Evolutionary conservation across 306 rosid species (phyloP).

Genomic region (Mimosa pudica): DNA sequence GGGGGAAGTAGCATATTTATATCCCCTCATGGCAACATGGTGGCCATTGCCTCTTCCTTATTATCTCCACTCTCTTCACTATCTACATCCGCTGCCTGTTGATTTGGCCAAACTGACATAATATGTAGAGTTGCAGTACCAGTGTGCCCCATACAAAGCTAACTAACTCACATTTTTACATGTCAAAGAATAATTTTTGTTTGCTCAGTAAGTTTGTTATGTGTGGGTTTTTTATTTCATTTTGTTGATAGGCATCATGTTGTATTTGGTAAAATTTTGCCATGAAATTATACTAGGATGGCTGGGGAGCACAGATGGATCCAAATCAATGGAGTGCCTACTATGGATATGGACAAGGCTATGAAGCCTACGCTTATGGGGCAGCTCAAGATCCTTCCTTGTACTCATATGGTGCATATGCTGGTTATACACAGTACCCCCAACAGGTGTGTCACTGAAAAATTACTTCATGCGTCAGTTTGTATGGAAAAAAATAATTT

Average conservation of each 20-base stretch:
- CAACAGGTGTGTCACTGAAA: slow-evolving; percentile 59
- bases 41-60: neutral
- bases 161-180: too few relatives aligned
- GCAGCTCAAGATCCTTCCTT: slow-evolving; percentile 75
- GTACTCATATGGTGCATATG: slow-evolving; percentile 76
- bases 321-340: slow-evolving; percentile 80
- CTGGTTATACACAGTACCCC: slow-evolving; percentile 80
- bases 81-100: neutral
- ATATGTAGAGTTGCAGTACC: neutral
- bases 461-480: slow-evolving; percentile 14
- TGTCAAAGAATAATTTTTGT: slow-evolving; percentile 10
- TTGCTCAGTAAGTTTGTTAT: slow-evolving; percentile 13
- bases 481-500: neutral
- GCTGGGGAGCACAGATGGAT: slow-evolving; percentile 81
- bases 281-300: slow-evolving; percentile 51
- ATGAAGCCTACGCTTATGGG: slow-evolving; percentile 78
- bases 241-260: neutral
- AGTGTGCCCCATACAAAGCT: too few relatives aligned
- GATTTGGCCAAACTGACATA: neutral
- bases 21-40: neutral
- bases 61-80: neutral
- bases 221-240: slow-evolving; percentile 2
- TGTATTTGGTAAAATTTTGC: slow-evolving; percentile 21
- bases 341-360: slow-evolving; percentile 89
- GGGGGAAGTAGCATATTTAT: neutral